Percentiles rank a stretch among this genome's conserved stretches.
Evolutionary conservation across 768 basidiomycete genomes (phyloP).

Genomic region (Psilocybe sp.): DNA sequence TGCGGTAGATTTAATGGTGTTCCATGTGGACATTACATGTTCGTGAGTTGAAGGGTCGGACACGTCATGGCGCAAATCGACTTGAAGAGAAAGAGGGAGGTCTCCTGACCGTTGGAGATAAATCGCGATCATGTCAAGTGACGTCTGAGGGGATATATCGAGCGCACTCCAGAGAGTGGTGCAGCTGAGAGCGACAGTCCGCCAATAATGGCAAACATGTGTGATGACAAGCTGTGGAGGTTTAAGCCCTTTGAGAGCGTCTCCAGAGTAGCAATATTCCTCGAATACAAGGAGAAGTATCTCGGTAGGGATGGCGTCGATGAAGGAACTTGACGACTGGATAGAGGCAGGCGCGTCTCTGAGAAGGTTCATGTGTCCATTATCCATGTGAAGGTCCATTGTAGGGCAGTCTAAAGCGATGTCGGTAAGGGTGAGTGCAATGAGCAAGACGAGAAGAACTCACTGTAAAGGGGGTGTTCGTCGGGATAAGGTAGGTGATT

Average conservation of each 20-base stretch:
- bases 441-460: no score
- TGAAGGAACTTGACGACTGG: not conserved
- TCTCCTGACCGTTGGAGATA: conserved; percentile 18
- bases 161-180: conserved; percentile 16
- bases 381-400: no score
- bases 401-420: no score
- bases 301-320: conserved; percentile 16
- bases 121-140: conserved; percentile 12
- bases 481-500: no score
- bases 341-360: no score
- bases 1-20: conserved; percentile 9
- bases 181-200: conserved; percentile 8
- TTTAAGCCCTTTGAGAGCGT: not conserved
- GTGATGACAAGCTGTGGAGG: conserved; percentile 12
- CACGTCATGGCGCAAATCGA: conserved; percentile 16
- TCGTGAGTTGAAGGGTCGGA: conserved; percentile 6
- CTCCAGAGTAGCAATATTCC: conserved; percentile 9
- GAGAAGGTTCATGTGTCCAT: no score
- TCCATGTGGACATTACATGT: conserved; percentile 12
- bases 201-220: conserved; percentile 21
- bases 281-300: conserved; percentile 19
- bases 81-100: conserved; percentile 16
- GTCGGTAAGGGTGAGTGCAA: no score
- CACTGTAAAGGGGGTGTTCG: no score
- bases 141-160: conserved; percentile 7